Evolutionary conservation across 768 basidiomycete species (phyloP), one percentile per base, ranked within the genome.

Genomic region (Nevesoporus exiguus): DNA sequence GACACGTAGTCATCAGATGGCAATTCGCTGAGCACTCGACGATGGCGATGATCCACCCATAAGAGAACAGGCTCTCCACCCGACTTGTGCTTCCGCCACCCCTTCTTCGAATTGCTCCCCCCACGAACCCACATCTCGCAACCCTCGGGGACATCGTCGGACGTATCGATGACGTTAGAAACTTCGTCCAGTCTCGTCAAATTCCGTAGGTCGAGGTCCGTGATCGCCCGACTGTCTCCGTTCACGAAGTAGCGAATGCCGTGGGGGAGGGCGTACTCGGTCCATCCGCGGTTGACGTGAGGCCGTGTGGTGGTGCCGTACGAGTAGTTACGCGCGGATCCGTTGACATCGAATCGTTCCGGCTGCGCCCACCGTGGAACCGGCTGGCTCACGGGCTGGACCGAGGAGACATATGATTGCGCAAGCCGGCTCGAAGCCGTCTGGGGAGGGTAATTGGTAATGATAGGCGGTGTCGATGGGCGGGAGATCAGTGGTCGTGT

Each of bases 221-320:
- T 87, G n/a, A 82, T 82, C 49, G 84, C 74, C 40, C 77, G 80
- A 34, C 77, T 69, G 13, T 77, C 80, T 4, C 81, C 79, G 63
- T 90, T 86, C 41, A 80, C 78, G 61, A 84, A 93, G 70, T 93
- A 93, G 33, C 80, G 73, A 5, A 79, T 71, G 10, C 81, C 81
- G 60, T 90, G 87, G 1, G 90, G 90, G n/a, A 93, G 80, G 21
- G 79, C 74, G 64, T 88, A 82, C 62, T 86, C 87, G 45, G 80
- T 74, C 90, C 90, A 92, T 4, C 90, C 90, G 19, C 84, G 78
- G 17, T 15, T 36, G 27, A 53, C 44, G 31, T 68, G 63, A 0
- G 64, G 68, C 0, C 58, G 58, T 0, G 59, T 50, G 3, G 69
- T 58, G 13, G 69, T 60, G 13, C 69, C 69, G 34, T 70, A 70